Conservation (phyloP, 2,329 filamentous ascomycete genomes). For the Dothideomycetidae sp. region DNA sequence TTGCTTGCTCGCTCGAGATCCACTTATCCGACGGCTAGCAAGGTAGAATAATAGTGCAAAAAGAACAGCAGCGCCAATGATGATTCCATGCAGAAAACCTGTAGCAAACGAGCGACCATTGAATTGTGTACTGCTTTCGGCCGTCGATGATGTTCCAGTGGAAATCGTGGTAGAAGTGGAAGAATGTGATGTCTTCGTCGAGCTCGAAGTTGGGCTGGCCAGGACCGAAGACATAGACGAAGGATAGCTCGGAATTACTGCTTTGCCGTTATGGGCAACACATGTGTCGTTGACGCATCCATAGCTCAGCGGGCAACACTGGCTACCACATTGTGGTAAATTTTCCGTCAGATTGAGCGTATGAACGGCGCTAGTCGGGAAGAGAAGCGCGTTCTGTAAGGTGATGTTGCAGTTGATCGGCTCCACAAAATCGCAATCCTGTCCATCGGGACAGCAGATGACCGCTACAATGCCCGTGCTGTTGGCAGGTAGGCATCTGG, state of each 20-base stretch:
- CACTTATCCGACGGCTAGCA: constrained; percentile 3
- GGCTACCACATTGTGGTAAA: constrained; percentile 43
- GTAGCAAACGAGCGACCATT: constrained; percentile 22
- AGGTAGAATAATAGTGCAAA: constrained; percentile 17
- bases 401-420: constrained; percentile 50
- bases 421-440: constrained; percentile 45
- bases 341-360: constrained; percentile 46
- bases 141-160: neutral
- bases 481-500: constrained; percentile 44
- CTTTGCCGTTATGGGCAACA: constrained; percentile 34
- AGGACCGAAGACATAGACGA: constrained; percentile 9
- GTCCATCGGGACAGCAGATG: constrained; percentile 52
- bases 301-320: constrained; percentile 62
- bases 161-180: constrained; percentile 5
- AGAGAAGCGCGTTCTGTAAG: constrained; percentile 43
- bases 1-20: too few relatives aligned
- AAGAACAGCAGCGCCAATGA: constrained; percentile 18
- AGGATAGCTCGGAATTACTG: constrained; percentile 8
- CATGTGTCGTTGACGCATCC: constrained; percentile 44
- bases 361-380: constrained; percentile 49
- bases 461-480: constrained; percentile 52
- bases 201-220: constrained; percentile 6
- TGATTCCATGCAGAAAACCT: constrained; percentile 23
- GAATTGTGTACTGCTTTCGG: constrained; percentile 12
- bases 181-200: constrained; percentile 4